Evolutionary conservation across 106 monocot species (phyloP), one percentile per base, ranked within the genome.

Genomic region (Dendrobium catenatum): DNA sequence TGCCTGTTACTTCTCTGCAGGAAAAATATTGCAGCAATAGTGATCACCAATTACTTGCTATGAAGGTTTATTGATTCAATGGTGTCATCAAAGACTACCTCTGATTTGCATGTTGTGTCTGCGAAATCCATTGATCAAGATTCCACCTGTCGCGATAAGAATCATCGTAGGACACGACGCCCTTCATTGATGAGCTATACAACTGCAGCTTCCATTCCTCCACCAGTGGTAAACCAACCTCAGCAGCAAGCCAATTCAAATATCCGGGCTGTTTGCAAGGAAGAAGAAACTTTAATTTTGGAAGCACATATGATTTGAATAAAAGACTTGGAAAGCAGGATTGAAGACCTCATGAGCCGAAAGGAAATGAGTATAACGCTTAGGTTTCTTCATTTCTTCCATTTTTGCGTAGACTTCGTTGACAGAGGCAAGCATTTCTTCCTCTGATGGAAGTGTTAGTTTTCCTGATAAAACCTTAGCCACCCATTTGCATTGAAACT

Each of bases 401-500:
- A 90, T 51, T 42, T 88, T 80, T 2, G 24, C 10, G 80, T 93
- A 84, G 33, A 79, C 86, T 26, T 79, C 81, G 33, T 84, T 73
- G 4, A 88, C 77, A 24, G 86, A 86, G 10, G 83, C 73, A 85
- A 88, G 66, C 93, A 93, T 93, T 15, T 86, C 83, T 48, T 85
- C 82, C 10, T 77, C 43, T 5, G 86, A 66, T 49, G 90, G 88
- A 75, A 93, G 88, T 43, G 58, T 5, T 18, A 84, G 75, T 73
- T 83, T 74, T 15, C 85, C 88, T 24, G 93, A 90, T 75, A 93
- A 74, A 72, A 84, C 86, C 42, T 68, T 77, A 47, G 90, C 88
- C 17, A 90, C 90, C 93, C 90, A 93, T 78, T 88, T 93, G 84
- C 86, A 82, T 79, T 93, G 93, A 37, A 90, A 59, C 61, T n/a